phyloP scores from a whole-genome alignment of 148 eudicot species.

The Amaranthus cruentus region DNA sequence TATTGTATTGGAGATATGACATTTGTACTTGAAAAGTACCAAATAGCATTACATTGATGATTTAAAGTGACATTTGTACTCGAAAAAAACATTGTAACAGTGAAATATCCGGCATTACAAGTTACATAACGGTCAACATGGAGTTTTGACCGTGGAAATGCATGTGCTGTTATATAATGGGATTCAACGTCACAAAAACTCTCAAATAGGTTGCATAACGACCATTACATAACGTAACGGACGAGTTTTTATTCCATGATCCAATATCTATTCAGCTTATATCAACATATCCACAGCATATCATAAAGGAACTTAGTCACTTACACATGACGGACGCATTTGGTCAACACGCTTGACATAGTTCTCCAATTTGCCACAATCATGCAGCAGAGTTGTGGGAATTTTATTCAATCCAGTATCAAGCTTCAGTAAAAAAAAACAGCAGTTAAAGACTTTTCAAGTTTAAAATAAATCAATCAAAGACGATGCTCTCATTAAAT shows the following conservation, averaged over 20 bases:
- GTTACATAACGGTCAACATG: too few species aligned
- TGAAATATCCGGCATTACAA: too few species aligned
- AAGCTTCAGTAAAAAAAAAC: conserved; percentile 8
- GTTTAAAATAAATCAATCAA: not conserved
- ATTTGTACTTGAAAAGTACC: not conserved
- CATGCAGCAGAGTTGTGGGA: conserved; percentile 4
- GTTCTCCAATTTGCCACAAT: not conserved
- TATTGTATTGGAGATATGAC: not conserved
- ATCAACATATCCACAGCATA: not conserved
- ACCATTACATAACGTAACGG: not conserved
- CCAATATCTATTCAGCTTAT: not conserved
- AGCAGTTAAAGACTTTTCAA: not conserved
- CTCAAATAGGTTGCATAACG: too few species aligned
- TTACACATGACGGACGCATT: not conserved
- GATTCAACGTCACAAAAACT: too few species aligned
- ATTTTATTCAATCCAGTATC: conserved; percentile 6
- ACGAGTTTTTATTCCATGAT: not conserved
- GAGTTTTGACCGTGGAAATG: too few species aligned
- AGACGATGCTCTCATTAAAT: not conserved
- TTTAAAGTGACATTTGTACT: not conserved
- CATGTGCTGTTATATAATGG: too few species aligned
- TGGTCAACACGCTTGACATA: not conserved
- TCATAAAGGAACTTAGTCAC: not conserved
- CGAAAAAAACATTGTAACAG: too few species aligned
- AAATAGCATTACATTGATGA: not conserved